Evolutionary conservation across 371 early-diverging fungal genomes (phyloP), one percentile per base, ranked within the genome.

Genomic region (Haplosporangium sp.): DNA sequence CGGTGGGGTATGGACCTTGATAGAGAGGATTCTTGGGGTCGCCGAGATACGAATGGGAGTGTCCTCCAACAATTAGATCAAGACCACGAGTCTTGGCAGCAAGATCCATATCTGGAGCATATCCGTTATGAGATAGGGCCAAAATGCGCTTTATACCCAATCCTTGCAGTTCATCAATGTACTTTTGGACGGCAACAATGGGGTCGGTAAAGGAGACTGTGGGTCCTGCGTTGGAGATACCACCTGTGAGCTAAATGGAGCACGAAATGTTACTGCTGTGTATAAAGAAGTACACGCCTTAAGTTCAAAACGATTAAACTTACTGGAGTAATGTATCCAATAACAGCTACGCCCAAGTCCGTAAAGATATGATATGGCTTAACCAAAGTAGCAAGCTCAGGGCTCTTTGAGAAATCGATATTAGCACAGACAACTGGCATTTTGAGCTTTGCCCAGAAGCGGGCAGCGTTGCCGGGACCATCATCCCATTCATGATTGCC

Each of bases 401-500:
- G 83, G 66, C 83, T 72, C 59, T 65, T 65, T 20, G 77, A 53
- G 45, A 84, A 61, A 72, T 85, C 86, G 67, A 91, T 84, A 77
- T 92, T 93, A 67, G 91, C 84, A 64, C 89, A 89, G 1, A 93
- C 74, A 7, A 91, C 85, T 2, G 93, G 91, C 65, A 91, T 87
- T 13, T 76, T 84, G 37, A 93, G 85, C 57, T 82, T 69, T 34
- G 71, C 59, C 72, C 88, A 65, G 71, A 86, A 90, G 27, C 63
- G 60, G 8, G 83, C 85, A 17, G 89, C 72, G 61, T 79, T 71
- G 19, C 73, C 72, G 3, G 88, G 86, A 0, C 92, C 92, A 37
- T 84, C 84, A 73, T 93, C 93, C 59, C 90, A 91, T 71, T 90
- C 91, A 61, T 90, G 89, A 83, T 94, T 93, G 37, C 93, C 94